Base-by-base conservation (phyloP, 768 basidiomycete species). In the Megacollybia marginata region DNA sequence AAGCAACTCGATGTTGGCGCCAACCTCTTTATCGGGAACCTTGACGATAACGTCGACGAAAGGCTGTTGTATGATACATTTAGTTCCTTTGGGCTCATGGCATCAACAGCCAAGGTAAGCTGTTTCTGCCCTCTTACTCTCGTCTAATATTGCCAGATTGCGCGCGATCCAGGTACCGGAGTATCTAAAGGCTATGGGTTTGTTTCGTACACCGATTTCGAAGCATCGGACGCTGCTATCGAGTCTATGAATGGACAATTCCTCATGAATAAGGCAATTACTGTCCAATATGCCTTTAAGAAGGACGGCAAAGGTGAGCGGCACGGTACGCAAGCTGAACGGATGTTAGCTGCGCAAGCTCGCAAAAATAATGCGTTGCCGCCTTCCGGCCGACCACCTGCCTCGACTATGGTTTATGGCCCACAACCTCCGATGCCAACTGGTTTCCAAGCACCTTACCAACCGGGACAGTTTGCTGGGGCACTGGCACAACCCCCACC, bases 251-350 rank as follows among this genome's bases (percentile, higher is more conserved):
- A 97, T 57, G 83, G 84, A 35, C 94, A 98, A 62, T 97, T 92
- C 79, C 76, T 98, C 44, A 94, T 94, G 87, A 97, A 98, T 75
- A 97, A 97, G 70, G 88, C 93, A 48, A 91, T 99, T 62, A 83
- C 87, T 15, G 93, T 96, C 10, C 93, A 97, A 63, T 99, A 96
- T 64, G 95, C 96, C 2, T 97, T 98, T 79, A 98, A 99, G 71
- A 98, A 98, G 70, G 96, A 98, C 61, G 93, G 92, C 42, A 95
- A 97, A 63, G 95, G 95, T 50, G 96, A 99, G 66, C 81, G 96
- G 5, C 96, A 98, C 60, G 96, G 96, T 28, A 96, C 95, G 10
- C 75, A 88, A 13, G 94, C 96, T n/a, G 96, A 99, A 69, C 84
- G 96, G 50, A 80, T 97, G 33, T 80, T 99, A 57, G 93, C 94